Evolutionary conservation across 1,284 basidiomycete species (phyloP).

Genomic region (Polyporus tsugae): DNA sequence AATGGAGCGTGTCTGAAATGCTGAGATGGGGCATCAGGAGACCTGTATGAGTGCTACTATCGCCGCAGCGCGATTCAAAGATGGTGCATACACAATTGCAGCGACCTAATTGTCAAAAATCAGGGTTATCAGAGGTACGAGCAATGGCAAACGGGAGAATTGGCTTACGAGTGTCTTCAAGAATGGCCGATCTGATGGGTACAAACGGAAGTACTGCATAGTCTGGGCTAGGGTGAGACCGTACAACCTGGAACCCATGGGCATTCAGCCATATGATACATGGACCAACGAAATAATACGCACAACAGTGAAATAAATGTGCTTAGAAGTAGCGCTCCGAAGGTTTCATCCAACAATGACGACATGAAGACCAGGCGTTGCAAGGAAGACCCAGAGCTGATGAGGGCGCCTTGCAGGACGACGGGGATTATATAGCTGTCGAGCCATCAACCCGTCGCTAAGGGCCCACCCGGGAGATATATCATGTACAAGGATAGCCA

Average conservation of each 20-base stretch:
- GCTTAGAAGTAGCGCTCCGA: too few species aligned
- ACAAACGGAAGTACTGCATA: neutral
- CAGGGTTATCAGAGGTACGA: neutral
- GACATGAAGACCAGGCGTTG: too few species aligned
- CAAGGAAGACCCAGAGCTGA: too few species aligned
- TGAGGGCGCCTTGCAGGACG: too few species aligned
- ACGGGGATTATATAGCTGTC: too few species aligned
- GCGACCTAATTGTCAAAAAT: neutral
- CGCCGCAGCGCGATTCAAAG: neutral
- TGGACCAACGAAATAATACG: too few species aligned
- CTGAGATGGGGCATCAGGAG: neutral
- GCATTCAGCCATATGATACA: too few species aligned
- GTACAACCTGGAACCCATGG: neutral
- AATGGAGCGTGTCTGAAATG: neutral
- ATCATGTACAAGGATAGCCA: too few species aligned
- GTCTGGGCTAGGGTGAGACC: neutral
- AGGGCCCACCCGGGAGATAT: too few species aligned
- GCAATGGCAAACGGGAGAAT: neutral
- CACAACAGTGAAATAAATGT: too few species aligned
- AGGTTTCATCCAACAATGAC: neutral
- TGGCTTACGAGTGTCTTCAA: neutral
- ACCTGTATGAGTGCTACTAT: neutral
- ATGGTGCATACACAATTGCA: neutral
- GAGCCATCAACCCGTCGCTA: too few species aligned
- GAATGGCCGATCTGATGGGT: neutral